Conservation (phyloP, 179 eudicot genomes). For the Monotropa hypopitys region DNA sequence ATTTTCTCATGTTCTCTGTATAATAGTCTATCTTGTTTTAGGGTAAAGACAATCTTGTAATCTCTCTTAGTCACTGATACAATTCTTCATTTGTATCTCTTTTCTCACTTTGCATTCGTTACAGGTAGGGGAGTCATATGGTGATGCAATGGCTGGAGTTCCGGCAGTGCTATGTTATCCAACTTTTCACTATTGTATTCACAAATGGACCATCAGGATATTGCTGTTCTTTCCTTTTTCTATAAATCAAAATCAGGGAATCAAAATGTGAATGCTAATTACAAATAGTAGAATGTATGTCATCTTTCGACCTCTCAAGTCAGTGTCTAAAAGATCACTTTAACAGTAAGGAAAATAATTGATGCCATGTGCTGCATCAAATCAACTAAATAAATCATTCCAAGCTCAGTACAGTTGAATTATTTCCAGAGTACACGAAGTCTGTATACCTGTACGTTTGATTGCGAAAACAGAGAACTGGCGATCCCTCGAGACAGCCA, state of each 20-base stretch:
- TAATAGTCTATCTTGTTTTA: too few species aligned
- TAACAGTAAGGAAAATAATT: not conserved
- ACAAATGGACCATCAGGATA: not conserved
- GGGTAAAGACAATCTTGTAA: too few species aligned
- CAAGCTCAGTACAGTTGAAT: not conserved
- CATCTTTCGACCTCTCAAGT: not conserved
- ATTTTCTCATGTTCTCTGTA: too few species aligned
- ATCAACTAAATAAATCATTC: not conserved
- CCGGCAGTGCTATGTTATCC: not conserved
- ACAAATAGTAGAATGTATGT: not conserved
- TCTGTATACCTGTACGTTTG: constrained; percentile 36
- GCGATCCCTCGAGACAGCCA: constrained; percentile 87
- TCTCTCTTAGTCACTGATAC: too few species aligned
- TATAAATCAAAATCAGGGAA: not conserved
- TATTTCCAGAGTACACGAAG: not conserved
- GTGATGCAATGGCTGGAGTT: not conserved
- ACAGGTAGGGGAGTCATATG: not conserved
- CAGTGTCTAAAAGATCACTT: not conserved
- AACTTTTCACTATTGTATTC: not conserved
- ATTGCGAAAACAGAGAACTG: constrained; percentile 78
- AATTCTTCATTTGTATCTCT: too few species aligned
- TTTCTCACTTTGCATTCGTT: too few species aligned
- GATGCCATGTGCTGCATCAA: not conserved
- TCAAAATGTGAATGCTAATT: not conserved
- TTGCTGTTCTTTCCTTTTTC: not conserved